These are phyloP conservation scores for Rhynchosporium agropyri DNA, from an alignment of 2,329 filamentous ascomycete species.

Conservation along the genomic window DNA sequence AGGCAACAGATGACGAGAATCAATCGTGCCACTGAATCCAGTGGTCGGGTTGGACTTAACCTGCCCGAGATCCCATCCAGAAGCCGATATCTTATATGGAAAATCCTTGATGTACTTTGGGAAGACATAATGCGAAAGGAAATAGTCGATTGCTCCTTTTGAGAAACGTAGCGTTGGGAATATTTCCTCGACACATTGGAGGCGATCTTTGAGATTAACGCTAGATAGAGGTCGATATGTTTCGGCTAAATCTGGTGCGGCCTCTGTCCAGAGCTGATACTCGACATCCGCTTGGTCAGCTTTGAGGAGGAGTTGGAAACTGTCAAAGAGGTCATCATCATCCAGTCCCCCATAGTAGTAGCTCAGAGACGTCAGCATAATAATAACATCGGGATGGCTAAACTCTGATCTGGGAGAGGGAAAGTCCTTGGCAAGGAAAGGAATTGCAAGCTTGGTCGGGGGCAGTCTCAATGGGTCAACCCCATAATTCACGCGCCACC, in stretches of 20 bases:
- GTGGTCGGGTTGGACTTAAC: slow-evolving; percentile 53
- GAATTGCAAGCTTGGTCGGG: slow-evolving; percentile 57
- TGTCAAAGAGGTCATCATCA: slow-evolving; percentile 51
- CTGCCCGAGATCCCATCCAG: slow-evolving; percentile 67
- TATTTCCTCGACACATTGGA: slow-evolving; percentile 51
- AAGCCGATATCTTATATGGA: slow-evolving; percentile 62
- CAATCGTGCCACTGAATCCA: slow-evolving; percentile 73
- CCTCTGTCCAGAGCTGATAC: slow-evolving; percentile 53
- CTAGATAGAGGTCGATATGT: slow-evolving; percentile 49
- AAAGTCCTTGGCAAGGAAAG: slow-evolving; percentile 60
- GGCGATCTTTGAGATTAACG: slow-evolving; percentile 61
- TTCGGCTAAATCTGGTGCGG: slow-evolving; percentile 41
- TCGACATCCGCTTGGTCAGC: slow-evolving; percentile 56
- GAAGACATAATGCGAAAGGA: slow-evolving; percentile 60
- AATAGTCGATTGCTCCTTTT: slow-evolving; percentile 65
- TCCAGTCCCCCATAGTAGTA: slow-evolving; percentile 60
- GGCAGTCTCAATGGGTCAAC: slow-evolving; percentile 44
- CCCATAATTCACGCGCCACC: slow-evolving; percentile 69
- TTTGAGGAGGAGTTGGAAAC: slow-evolving; percentile 51
- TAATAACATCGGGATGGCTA: slow-evolving; percentile 61
- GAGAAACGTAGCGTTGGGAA: slow-evolving; percentile 57
- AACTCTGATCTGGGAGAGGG: slow-evolving; percentile 61
- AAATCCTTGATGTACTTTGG: slow-evolving; percentile 65
- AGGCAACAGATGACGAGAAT: slow-evolving; percentile 59
- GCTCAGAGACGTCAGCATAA: slow-evolving; percentile 56